These are phyloP conservation scores for Cytospora chrysosperma DNA, from an alignment of 2,329 filamentous ascomycete species.

Conservation along the genomic window DNA sequence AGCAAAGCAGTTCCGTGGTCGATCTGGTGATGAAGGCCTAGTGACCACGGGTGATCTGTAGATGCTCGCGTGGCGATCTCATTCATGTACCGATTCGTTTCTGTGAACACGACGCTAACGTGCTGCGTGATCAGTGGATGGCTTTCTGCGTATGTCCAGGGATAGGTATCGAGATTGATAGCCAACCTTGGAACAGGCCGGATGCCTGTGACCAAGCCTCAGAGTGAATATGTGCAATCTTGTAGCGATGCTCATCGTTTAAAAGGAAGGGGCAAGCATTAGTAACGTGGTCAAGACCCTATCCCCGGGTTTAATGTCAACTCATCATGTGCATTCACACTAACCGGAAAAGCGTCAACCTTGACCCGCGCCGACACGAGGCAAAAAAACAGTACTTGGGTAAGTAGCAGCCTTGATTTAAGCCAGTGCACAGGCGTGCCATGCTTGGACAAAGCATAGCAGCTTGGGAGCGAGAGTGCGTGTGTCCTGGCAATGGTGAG, in stretches of 20 bases:
- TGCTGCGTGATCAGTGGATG: background rate
- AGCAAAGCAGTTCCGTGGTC: background rate
- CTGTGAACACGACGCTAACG: background rate
- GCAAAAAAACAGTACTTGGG: background rate
- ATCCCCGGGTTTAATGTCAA: background rate
- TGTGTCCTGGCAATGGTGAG: background rate
- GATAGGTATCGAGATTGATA: background rate
- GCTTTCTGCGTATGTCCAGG: background rate
- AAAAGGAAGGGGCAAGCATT: background rate
- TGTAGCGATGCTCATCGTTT: background rate
- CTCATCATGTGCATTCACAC: background rate
- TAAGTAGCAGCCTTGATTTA: conserved; percentile 7
- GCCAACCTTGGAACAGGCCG: background rate
- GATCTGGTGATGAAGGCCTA: background rate
- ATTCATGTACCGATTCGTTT: background rate
- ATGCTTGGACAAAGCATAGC: background rate
- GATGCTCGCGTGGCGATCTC: conserved; percentile 11
- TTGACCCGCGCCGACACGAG: conserved; percentile 3
- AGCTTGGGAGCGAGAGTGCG: background rate
- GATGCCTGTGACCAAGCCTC: background rate
- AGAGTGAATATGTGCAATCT: background rate
- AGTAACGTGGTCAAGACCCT: background rate
- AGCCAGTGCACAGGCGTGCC: conserved; percentile 4
- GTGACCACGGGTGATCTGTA: background rate
- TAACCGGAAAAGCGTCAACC: conserved; percentile 13